Evolutionary conservation across 2,329 filamentous ascomycete species (phyloP).

Genomic region (Pyrenochaeta sp.): DNA sequence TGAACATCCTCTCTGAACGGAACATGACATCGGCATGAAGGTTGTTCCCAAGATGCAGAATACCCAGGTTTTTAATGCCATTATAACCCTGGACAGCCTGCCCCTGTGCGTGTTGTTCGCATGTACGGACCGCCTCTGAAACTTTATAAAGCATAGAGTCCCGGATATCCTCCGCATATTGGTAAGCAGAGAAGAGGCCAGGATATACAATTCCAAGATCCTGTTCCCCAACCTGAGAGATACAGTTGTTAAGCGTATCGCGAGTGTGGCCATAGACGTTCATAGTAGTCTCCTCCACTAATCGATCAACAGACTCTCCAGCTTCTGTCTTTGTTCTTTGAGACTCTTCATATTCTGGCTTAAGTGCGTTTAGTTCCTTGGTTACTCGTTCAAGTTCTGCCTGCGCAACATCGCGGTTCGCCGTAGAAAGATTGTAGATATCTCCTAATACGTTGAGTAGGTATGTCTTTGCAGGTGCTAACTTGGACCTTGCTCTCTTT

Average conservation of each 20-base stretch:
- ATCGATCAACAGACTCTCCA: conserved; percentile 79
- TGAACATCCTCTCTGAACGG: conserved; percentile 93
- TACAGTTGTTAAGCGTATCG: conserved; percentile 76
- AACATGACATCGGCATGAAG: conserved; percentile 83
- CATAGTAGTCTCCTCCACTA: conserved; percentile 84
- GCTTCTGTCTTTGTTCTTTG: conserved; percentile 82
- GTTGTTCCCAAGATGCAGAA: conserved; percentile 87
- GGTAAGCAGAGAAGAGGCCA: conserved; percentile 83
- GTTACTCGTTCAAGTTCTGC: conserved; percentile 85
- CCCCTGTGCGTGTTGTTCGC: conserved; percentile 84
- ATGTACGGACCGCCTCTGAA: conserved; percentile 76
- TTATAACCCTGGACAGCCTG: conserved; percentile 84
- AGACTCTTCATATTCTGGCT: conserved; percentile 84
- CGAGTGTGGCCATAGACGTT: conserved; percentile 88
- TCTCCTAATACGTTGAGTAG: conserved; percentile 92
- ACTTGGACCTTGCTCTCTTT: conserved; percentile 92
- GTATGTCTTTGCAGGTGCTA: conserved; percentile 95
- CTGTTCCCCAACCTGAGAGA: conserved; percentile 76
- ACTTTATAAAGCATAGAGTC: conserved; percentile 91
- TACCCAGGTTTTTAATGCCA: conserved; percentile 85
- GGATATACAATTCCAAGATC: conserved; percentile 87
- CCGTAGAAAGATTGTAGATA: conserved; percentile 79
- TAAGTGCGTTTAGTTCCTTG: conserved; percentile 80
- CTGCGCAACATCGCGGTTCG: conserved; percentile 88
- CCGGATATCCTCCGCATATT: conserved; percentile 93